Percentiles rank a stretch among this genome's conserved stretches.
These are phyloP conservation scores for Hericium rajendrae DNA, from an alignment of 768 basidiomycete genomes.

Conservation along the genomic window DNA sequence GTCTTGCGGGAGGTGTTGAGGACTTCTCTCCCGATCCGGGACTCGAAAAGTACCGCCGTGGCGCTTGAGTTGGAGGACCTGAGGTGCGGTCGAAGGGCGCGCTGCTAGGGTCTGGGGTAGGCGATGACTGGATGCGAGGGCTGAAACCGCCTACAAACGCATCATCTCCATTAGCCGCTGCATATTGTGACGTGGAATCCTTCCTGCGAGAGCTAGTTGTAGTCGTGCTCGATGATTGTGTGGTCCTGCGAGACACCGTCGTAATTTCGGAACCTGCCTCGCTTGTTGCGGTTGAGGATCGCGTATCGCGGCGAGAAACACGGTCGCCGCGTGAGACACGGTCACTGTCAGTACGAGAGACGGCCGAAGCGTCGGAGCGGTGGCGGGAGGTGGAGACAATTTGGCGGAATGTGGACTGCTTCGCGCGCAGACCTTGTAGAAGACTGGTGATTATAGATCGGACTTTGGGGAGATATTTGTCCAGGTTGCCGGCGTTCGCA, in stretches of 20 bases:
- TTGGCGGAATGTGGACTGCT: conserved; percentile 82
- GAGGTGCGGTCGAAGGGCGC: conserved; percentile 3
- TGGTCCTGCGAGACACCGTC: neutral
- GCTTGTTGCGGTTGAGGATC: conserved; percentile 19
- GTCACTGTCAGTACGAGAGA: conserved; percentile 39
- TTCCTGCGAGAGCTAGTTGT: conserved; percentile 14
- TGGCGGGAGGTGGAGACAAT: conserved; percentile 55
- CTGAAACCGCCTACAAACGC: conserved; percentile 46
- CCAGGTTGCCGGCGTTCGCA: conserved; percentile 75
- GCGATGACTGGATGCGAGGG: conserved; percentile 9
- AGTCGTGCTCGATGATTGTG: conserved; percentile 17
- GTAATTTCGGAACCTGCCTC: neutral
- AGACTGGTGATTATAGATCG: conserved; percentile 87
- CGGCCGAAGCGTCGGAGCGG: conserved; percentile 32
- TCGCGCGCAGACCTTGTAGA: conserved; percentile 85
- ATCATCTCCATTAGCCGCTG: conserved; percentile 24
- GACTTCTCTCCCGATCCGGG: neutral
- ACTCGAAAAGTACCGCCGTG: neutral
- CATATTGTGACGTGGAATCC: conserved; percentile 10
- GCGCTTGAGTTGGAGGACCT: conserved; percentile 2
- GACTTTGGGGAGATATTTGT: conserved; percentile 83
- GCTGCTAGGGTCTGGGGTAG: conserved; percentile 10
- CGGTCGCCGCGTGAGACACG: conserved; percentile 43
- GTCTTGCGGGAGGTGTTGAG: neutral
- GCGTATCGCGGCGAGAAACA: conserved; percentile 26